Conservation (phyloP, 148 eudicot species). For the Hydrangea macrophylla region DNA sequence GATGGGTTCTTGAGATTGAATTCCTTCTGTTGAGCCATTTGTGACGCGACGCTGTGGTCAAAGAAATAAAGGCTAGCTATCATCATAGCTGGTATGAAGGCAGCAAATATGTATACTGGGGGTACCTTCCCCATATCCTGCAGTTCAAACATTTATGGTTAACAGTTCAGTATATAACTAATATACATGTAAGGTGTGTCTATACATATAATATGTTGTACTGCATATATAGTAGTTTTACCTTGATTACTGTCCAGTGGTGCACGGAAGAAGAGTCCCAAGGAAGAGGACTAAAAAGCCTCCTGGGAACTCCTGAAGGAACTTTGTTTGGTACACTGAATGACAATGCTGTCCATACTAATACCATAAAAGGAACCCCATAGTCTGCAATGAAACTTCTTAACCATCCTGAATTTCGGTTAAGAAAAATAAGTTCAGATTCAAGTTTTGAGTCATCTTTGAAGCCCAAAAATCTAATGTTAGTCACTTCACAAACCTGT, state of each 20-base stretch:
- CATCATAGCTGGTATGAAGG: constrained; percentile 66
- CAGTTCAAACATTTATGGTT: constrained; percentile 1
- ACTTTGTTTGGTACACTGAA: constrained; percentile 39
- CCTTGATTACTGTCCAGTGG: constrained; percentile 69
- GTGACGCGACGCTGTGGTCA: constrained; percentile 82
- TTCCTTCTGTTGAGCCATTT: constrained; percentile 78
- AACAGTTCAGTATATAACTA: not conserved
- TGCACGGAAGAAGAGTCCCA: constrained; percentile 56
- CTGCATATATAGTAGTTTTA: constrained; percentile 6
- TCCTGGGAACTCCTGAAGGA: constrained; percentile 61
- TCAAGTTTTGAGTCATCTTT: not conserved
- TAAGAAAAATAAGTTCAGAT: not conserved
- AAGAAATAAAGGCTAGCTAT: constrained; percentile 78
- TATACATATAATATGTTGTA: no score
- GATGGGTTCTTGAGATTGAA: constrained; percentile 76
- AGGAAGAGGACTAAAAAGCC: constrained; percentile 61
- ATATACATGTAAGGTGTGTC: no score
- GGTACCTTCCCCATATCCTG: constrained; percentile 80
- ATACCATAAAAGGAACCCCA: constrained; percentile 65
- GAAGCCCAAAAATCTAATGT: not conserved
- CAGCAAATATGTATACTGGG: constrained; percentile 44
- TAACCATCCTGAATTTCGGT: constrained; percentile 37
- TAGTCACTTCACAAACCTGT: constrained; percentile 35
- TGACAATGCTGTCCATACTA: constrained; percentile 61
- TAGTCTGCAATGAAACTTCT: constrained; percentile 66